phyloP scores from a whole-genome alignment of 2,329 filamentous ascomycete species.

The Pestalotiopsis sp. region DNA sequence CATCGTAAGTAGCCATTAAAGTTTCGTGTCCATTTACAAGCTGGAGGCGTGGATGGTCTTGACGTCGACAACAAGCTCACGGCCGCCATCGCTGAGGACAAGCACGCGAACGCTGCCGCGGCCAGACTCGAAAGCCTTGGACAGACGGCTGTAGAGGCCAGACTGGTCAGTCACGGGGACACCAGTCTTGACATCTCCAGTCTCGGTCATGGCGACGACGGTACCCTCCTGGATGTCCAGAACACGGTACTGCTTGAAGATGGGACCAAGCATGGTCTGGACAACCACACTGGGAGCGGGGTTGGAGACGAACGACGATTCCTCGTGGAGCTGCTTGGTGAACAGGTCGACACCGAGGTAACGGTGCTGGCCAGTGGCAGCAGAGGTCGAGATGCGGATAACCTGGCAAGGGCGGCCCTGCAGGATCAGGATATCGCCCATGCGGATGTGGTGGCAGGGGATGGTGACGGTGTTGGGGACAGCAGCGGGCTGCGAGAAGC shows the following conservation, averaged over 20 bases:
- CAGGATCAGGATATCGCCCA: constrained; percentile 97
- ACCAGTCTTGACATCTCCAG: constrained; percentile 95
- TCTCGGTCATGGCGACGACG: constrained; percentile 98
- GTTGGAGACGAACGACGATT: constrained; percentile 97
- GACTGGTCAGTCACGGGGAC: constrained; percentile 95
- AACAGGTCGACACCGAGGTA: constrained; percentile 99
- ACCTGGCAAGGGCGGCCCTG: constrained; percentile 99
- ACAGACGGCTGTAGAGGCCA: constrained; percentile 78
- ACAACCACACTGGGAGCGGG: constrained; percentile 94
- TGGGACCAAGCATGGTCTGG: constrained; percentile 98
- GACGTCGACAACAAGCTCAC: constrained; percentile 97
- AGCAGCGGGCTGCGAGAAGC: background rate
- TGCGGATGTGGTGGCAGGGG: constrained; percentile 98
- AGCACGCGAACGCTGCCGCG: constrained; percentile 92
- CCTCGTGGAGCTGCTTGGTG: constrained; percentile 99
- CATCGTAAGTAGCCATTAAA: constrained; percentile 21
- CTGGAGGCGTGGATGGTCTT: constrained; percentile 89
- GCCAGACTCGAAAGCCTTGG: constrained; percentile 83
- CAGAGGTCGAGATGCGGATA: constrained; percentile 98
- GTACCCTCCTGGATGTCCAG: constrained; percentile 87
- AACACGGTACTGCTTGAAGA: constrained; percentile 99
- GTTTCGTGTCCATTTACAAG: constrained; percentile 46
- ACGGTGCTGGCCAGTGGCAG: constrained; percentile 98
- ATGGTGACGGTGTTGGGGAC: constrained; percentile 89
- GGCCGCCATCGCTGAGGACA: constrained; percentile 89